A percentile compares a stretch with the other conserved stretches of the same genome.
phyloP scores from a whole-genome alignment of 2,329 filamentous ascomycete genomes.

The Ophiosphaerella narmari region DNA sequence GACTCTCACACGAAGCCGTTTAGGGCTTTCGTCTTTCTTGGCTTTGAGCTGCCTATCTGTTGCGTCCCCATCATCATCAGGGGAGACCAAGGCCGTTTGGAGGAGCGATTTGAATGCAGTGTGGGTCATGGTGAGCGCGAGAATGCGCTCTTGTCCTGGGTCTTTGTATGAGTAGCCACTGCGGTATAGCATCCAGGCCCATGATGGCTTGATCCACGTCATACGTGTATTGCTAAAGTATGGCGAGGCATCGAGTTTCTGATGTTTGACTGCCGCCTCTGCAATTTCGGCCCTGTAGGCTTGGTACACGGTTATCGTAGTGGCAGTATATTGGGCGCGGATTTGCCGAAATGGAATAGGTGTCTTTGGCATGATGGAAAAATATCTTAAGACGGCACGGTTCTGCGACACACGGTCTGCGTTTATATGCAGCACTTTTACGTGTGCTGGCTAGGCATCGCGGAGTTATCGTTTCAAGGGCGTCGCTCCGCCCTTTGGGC shows the following conservation, averaged over 20 bases:
- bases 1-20: constrained; percentile 52
- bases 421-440: neutral
- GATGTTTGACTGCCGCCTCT: constrained; percentile 54
- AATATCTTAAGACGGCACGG: neutral
- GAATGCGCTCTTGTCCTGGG: constrained; percentile 57
- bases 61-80: neutral
- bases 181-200: constrained; percentile 69
- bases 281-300: constrained; percentile 63
- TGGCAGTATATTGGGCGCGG: constrained; percentile 55
- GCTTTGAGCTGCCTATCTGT: neutral
- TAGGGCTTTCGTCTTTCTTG: neutral
- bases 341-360: constrained; percentile 52
- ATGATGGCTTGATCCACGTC: constrained; percentile 70
- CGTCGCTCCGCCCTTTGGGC: constrained; percentile 2
- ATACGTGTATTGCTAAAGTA: constrained; percentile 60
- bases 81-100: constrained; percentile 31
- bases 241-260: constrained; percentile 59
- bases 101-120: constrained; percentile 57
- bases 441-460: too few species aligned
- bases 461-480: neutral
- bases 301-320: constrained; percentile 66
- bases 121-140: constrained; percentile 62
- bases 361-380: neutral
- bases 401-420: neutral
- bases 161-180: constrained; percentile 65